Evolutionary conservation across 2,329 filamentous ascomycete genomes (phyloP).

Genomic region (Didymella pomorum): DNA sequence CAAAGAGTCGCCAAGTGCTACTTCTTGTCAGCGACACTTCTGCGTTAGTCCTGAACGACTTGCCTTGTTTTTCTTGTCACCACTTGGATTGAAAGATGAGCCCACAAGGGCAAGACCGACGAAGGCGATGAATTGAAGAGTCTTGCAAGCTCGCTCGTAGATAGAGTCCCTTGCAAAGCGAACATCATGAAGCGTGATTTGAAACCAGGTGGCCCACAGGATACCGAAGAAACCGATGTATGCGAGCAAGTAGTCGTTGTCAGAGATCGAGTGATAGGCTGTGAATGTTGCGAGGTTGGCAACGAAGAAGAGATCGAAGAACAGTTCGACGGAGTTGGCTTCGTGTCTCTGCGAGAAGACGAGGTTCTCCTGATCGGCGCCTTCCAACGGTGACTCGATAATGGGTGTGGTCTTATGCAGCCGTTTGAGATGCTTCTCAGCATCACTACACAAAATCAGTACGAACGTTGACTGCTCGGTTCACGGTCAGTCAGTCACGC

Average conservation of each 20-base stretch:
- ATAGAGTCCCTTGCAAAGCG: slow-evolving; percentile 50
- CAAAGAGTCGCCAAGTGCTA: slow-evolving; percentile 49
- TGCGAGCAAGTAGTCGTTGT: slow-evolving; percentile 41
- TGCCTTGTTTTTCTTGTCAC: slow-evolving; percentile 40
- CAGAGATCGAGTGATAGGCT: slow-evolving; percentile 51
- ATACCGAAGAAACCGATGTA: slow-evolving; percentile 53
- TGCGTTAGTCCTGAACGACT: not conserved
- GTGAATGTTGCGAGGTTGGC: slow-evolving; percentile 53
- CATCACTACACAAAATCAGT: slow-evolving; percentile 36
- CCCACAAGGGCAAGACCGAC: slow-evolving; percentile 50
- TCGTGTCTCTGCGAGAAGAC: slow-evolving; percentile 52
- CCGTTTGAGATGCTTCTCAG: slow-evolving; percentile 48
- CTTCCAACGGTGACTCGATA: slow-evolving; percentile 47
- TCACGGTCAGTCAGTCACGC: slow-evolving; percentile 11
- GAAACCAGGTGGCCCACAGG: slow-evolving; percentile 51
- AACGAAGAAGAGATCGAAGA: slow-evolving; percentile 46
- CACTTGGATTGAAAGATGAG: slow-evolving; percentile 45
- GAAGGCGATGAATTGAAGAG: slow-evolving; percentile 49
- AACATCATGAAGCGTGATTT: slow-evolving; percentile 52
- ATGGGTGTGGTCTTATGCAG: slow-evolving; percentile 46
- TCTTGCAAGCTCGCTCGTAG: slow-evolving; percentile 50
- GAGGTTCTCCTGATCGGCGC: slow-evolving; percentile 47
- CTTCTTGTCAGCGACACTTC: slow-evolving; percentile 9
- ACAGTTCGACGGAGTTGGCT: slow-evolving; percentile 51
- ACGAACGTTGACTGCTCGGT: not conserved